These are phyloP conservation scores for Berkeleyomyces basicola DNA, from an alignment of 2,329 filamentous ascomycete genomes.

Conservation along the genomic window DNA sequence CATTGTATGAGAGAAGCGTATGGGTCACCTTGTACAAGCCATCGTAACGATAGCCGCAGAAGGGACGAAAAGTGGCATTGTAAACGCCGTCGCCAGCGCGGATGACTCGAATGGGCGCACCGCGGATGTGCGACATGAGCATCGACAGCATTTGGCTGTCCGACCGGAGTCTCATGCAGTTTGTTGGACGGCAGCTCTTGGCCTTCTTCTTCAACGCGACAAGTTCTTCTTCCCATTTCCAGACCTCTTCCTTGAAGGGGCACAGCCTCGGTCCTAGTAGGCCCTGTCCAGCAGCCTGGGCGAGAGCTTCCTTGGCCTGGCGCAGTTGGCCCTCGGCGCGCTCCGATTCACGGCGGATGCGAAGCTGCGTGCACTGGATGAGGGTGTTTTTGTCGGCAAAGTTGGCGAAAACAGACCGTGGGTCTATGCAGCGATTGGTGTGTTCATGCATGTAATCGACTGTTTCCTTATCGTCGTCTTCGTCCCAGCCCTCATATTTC, in stretches of 20 bases:
- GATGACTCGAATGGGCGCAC: slow-evolving; percentile 6
- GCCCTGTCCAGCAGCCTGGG: not conserved
- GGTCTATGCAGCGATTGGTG: slow-evolving; percentile 6
- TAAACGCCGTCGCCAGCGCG: slow-evolving; percentile 6
- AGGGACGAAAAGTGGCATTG: slow-evolving; percentile 9
- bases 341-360: not conserved
- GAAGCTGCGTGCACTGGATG: not conserved
- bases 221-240: not conserved
- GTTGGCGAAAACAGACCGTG: slow-evolving; percentile 5
- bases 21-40: slow-evolving; percentile 8
- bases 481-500: not conserved
- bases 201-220: not conserved
- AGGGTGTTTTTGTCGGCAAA: not conserved
- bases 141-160: slow-evolving; percentile 7
- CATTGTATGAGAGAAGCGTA: slow-evolving; percentile 11
- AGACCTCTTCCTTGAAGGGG: not conserved
- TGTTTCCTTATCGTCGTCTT: not conserved
- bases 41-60: slow-evolving; percentile 9
- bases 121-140: slow-evolving; percentile 12
- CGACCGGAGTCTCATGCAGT: not conserved
- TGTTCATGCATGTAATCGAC: not conserved
- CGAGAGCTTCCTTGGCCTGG: not conserved
- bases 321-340: not conserved
- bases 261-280: not conserved
- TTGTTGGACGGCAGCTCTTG: not conserved